Evolutionary conservation across 495 filamentous ascomycete genomes (phyloP).

Genomic region (Tuber microsphaerosporum): DNA sequence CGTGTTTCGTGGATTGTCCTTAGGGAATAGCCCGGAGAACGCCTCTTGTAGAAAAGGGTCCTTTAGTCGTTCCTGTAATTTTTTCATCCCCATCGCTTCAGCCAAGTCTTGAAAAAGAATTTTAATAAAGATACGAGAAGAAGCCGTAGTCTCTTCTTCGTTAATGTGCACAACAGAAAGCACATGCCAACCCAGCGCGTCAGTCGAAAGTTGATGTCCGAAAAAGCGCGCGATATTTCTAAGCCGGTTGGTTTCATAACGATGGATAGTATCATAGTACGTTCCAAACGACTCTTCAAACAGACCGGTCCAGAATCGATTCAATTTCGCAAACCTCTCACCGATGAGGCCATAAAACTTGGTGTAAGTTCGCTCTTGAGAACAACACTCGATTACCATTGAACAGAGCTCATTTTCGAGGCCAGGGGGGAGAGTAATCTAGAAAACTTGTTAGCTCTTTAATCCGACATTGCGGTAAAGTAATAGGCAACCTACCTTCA

Average conservation of each 20-base stretch:
- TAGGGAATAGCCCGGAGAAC: constrained; percentile 83
- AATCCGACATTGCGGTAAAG: not conserved
- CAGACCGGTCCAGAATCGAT: constrained; percentile 84
- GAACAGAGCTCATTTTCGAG: constrained; percentile 83
- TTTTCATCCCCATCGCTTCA: constrained; percentile 75
- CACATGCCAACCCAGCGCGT: constrained; percentile 87
- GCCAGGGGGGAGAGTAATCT: constrained; percentile 72
- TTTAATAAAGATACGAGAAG: constrained; percentile 94
- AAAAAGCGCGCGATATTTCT: constrained; percentile 94
- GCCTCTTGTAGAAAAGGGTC: constrained; percentile 71
- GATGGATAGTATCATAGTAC: constrained; percentile 95
- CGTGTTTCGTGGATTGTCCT: constrained; percentile 76
- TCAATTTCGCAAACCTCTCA: constrained; percentile 90
- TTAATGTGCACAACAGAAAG: constrained; percentile 78
- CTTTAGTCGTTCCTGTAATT: constrained; percentile 64
- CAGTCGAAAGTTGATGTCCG: constrained; percentile 76
- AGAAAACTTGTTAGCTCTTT: constrained; percentile 26
- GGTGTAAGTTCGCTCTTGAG: constrained; percentile 88
- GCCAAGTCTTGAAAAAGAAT: constrained; percentile 90
- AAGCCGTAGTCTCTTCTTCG: constrained; percentile 92
- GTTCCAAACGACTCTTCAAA: constrained; percentile 83
- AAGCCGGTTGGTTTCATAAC: constrained; percentile 87
- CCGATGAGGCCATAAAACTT: constrained; percentile 95
- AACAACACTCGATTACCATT: constrained; percentile 95
- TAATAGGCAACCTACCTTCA: constrained; percentile 52